Base-by-base conservation (phyloP, 345 rosid genomes). In the Brassica nigra region DNA sequence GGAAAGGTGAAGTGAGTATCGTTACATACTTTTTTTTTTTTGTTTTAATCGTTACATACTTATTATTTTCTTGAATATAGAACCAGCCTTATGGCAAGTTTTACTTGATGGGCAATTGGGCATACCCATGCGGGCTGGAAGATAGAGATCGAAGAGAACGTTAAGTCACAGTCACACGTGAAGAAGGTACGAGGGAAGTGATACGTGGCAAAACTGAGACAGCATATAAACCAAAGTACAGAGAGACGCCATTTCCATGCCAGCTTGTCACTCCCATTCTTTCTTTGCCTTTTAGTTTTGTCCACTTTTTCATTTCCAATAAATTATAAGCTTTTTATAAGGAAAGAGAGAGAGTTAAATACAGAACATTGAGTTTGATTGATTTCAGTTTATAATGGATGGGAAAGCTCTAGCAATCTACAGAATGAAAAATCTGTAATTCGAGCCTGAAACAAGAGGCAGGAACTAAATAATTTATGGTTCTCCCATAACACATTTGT, bases 231-330 rank as follows among this genome's bases (percentile, higher is more conserved):
- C 20, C 28, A 15, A 75, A 27, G 57, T 36, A 54, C 79, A 66
- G 59, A 76, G 79, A 37, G 8, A 39, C 67, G 52, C 37, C 80
- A 76, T 69, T 14, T 69, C 62, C 71, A 69, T 76, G 80, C 75
- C 52, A 69, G 75, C 69, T 69, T 76, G 75, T 69, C 75, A 37
- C 15, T 57, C 16, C 61, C 68, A 39, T 69, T 44, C 49, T 30
- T 70, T 49, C 16, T 44, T 49, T 49, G 57, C 57, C 57, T 49
- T 49, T 5, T 49, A 49, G 1, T 31, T 49, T 67, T 68, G 29
- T 14, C 52, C 49, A 31, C 70, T 64, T 64, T 74, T 70, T 74
- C 77, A 31, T 64, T 49, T 64, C 23, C 44, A 65, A 62, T 28
- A 55, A 55, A 10, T 54, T 49, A 49, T 49, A 49, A 49, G 18